Percentiles rank a stretch among this genome's conserved stretches.
phyloP scores from a whole-genome alignment of 2,329 filamentous ascomycete genomes.

The Nothomitra cinnamomea region DNA sequence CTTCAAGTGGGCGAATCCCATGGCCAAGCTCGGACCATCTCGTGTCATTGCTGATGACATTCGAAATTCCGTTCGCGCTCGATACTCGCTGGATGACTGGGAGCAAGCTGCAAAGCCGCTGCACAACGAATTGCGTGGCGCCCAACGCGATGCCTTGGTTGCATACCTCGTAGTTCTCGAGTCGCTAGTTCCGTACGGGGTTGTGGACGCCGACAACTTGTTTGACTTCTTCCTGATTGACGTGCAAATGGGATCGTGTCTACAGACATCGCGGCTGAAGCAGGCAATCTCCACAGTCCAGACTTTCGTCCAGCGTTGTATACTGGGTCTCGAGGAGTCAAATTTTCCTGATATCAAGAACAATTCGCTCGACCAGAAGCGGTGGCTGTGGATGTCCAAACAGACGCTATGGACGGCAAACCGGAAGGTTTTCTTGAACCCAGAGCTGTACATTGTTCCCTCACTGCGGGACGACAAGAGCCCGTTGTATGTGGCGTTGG shows the following conservation, averaged over 20 bases:
- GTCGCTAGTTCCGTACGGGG: background rate
- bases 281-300: conserved; percentile 19
- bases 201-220: conserved; percentile 14
- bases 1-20: background rate
- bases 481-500: conserved; percentile 13
- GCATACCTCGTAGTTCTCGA: conserved; percentile 10
- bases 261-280: conserved; percentile 18
- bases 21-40: background rate
- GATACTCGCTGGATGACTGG: conserved; percentile 5
- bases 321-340: conserved; percentile 16
- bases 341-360: background rate
- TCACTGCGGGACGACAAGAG: conserved; percentile 20
- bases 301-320: conserved; percentile 18
- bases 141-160: conserved; percentile 12
- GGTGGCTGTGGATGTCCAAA: conserved; percentile 17
- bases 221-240: conserved; percentile 20
- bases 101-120: conserved; percentile 6
- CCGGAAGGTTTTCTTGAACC: conserved; percentile 18
- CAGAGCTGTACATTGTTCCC: conserved; percentile 20
- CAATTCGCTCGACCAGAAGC: background rate
- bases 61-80: background rate
- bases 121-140: conserved; percentile 7
- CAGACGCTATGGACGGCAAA: conserved; percentile 18
- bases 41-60: background rate
- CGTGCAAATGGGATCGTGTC: conserved; percentile 16